Base-by-base conservation (phyloP, 106 monocot genomes). In the Allium fistulosum region DNA sequence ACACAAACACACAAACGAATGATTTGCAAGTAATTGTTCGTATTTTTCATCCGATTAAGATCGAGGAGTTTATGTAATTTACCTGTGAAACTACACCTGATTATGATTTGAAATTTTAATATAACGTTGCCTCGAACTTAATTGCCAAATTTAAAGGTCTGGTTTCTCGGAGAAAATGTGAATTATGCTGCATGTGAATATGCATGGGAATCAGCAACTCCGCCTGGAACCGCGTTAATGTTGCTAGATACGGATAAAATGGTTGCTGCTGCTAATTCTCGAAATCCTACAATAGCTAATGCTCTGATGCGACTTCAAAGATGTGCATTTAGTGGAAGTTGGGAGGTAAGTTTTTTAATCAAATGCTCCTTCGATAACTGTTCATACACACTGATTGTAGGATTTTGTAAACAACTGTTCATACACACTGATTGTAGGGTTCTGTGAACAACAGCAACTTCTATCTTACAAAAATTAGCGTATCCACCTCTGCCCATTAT, bases 131-230 rank as follows among this genome's bases (percentile, higher is more conserved):
- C 49, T 15, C 61, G 13, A 68, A 51, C 51, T 49, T 67, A 27
- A 66, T 66, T 71, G 47, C 46, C 53, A 48, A 63, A 50, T 48
- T 60, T 68, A 18, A 61, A 97, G 97, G 92, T 97, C 10, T 97
- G 97, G 97, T 97, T 97, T 75, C 87, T 97, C 59, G 92, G 97
- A 65, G 92, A 97, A 90, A 97, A 97, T 85, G 97, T 92, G 72
- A 97, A 97, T 75, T 97, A 97, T 85, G 97, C 97, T 82, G 97
- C 97, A 61, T 92, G 91, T 52, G 97, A 97, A 66, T 97, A 97
- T 87, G 97, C 97, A 22, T 97, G 97, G 97, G 97, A 97, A 69
- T 97, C 92, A 62, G 86, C 97, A 72, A 97, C 92, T 58, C 97
- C 97, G 53, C 97, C 97, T 71, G 97, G 97, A 68, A 97, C 97